A percentile compares a stretch with the other conserved stretches of the same genome.
Conservation (phyloP, 768 basidiomycete species). For the Suillus tomentosus region DNA sequence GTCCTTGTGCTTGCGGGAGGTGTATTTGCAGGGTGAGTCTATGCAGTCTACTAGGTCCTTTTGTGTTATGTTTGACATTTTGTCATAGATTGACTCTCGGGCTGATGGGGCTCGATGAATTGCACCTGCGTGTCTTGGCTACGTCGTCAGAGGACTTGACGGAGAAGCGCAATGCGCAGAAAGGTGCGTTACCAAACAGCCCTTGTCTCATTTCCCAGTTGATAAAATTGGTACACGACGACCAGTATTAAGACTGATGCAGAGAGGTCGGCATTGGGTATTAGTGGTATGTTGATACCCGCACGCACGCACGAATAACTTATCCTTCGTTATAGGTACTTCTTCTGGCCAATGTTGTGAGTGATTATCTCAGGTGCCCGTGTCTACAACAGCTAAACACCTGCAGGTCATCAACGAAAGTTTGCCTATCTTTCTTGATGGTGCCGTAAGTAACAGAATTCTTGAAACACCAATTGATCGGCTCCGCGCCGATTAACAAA, state of each 20-base stretch:
- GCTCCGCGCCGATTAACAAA: background rate
- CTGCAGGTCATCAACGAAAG: slow-evolving; percentile 79
- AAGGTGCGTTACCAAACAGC: slow-evolving; percentile 45
- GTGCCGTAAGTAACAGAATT: slow-evolving; percentile 44
- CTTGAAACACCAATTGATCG: slow-evolving; percentile 6
- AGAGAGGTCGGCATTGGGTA: slow-evolving; percentile 86
- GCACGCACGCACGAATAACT: slow-evolving; percentile 7
- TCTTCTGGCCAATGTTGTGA: slow-evolving; percentile 83
- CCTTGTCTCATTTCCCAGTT: background rate
- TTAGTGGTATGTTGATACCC: slow-evolving; percentile 62
- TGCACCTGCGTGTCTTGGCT: slow-evolving; percentile 85
- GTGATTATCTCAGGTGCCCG: slow-evolving; percentile 24
- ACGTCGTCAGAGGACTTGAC: slow-evolving; percentile 73
- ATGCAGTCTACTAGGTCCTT: background rate
- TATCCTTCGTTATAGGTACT: slow-evolving; percentile 55
- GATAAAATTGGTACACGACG: slow-evolving; percentile 13
- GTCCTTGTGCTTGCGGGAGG: slow-evolving; percentile 82
- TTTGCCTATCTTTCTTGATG: slow-evolving; percentile 81
- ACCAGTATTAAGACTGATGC: slow-evolving; percentile 55
- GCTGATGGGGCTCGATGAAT: slow-evolving; percentile 91
- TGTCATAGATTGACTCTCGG: slow-evolving; percentile 76
- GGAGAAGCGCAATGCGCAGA: slow-evolving; percentile 71
- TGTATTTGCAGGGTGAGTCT: slow-evolving; percentile 84
- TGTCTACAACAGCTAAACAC: background rate
- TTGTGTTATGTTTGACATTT: background rate